Evolutionary conservation across 2,329 filamentous ascomycete species (phyloP), one percentile per base, ranked within the genome.

Genomic region (Teratosphaeriaceae sp.): DNA sequence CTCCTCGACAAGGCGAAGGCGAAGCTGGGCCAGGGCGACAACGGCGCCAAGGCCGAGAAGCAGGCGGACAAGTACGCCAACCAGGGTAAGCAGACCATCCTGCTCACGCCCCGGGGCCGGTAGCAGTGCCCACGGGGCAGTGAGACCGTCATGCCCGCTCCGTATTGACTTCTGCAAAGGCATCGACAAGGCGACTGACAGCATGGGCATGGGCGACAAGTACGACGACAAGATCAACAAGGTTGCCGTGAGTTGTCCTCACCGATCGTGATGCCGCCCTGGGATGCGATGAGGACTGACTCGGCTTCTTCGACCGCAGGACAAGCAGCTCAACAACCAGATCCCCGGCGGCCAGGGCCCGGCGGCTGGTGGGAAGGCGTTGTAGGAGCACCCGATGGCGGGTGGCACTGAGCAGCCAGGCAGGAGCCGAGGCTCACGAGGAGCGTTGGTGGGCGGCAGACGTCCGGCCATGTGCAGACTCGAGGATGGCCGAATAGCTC

Each of bases 151-250:
- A n/a, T n/a, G n/a, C n/a, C n/a, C n/a, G n/a, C n/a, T n/a, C n/a
- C n/a, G n/a, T n/a, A n/a, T n/a, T n/a, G n/a, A n/a, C n/a, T n/a
- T n/a, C n/a, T n/a, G n/a, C n/a, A n/a, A n/a, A 39, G 42, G 23
- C 34, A 44, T 44, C 42, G 42, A 44, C 42, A 38, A 30, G 35
- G 42, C 34, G 12, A 44, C 42, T 18, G 42, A 44, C 26, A 4
- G 11, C 3, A 35, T 35, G 18, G 42, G 42, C 24, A 30, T 44
- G 42, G 42, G 42, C 23, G 42, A 44, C 42, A 42, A 42, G 40
- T 42, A 42, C 31, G 40, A 42, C 22, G 19, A 9, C 6, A 42
- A 42, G 40, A 42, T 42, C 20, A 18, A 42, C 19, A 19, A 42
- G n/a, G 5, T 26, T 7, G 40, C 40, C 8, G 39, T 34, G 20